Conservation (phyloP, 371 early-diverging fungal species). For the Mortierella sp. region DNA sequence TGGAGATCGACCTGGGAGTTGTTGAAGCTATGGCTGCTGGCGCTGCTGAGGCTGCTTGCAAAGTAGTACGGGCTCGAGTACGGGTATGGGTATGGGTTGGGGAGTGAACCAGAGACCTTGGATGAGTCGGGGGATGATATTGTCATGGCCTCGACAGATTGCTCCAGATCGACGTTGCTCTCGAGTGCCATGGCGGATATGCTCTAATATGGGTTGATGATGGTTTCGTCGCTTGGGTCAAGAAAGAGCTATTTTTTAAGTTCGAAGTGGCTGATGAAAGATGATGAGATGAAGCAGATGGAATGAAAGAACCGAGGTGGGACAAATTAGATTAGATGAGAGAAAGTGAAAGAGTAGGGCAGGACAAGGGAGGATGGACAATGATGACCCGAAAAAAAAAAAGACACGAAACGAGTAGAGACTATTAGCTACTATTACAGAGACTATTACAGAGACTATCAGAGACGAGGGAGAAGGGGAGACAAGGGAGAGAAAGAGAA, state of each 20-base stretch:
- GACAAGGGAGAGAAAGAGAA: neutral
- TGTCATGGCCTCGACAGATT: slow-evolving; percentile 28
- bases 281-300: no score
- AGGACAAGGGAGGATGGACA: neutral
- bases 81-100: slow-evolving; percentile 16
- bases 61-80: slow-evolving; percentile 34
- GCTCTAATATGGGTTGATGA: no score
- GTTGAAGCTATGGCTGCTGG: slow-evolving; percentile 18
- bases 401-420: neutral
- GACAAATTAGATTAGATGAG: no score
- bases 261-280: no score
- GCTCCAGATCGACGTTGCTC: slow-evolving; percentile 27
- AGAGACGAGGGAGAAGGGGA: neutral
- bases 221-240: no score
- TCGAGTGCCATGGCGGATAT: slow-evolving; percentile 49
- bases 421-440: neutral
- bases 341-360: neutral
- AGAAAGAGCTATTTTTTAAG: no score
- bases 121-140: slow-evolving; percentile 9
- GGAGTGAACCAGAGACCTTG: neutral
- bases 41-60: slow-evolving; percentile 8
- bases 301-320: no score
- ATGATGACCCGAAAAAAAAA: neutral
- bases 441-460: no score
- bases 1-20: slow-evolving; percentile 29